phyloP scores from a whole-genome alignment of 805 yeast genomes.

The Groenewaldozyma tartarivorans region DNA sequence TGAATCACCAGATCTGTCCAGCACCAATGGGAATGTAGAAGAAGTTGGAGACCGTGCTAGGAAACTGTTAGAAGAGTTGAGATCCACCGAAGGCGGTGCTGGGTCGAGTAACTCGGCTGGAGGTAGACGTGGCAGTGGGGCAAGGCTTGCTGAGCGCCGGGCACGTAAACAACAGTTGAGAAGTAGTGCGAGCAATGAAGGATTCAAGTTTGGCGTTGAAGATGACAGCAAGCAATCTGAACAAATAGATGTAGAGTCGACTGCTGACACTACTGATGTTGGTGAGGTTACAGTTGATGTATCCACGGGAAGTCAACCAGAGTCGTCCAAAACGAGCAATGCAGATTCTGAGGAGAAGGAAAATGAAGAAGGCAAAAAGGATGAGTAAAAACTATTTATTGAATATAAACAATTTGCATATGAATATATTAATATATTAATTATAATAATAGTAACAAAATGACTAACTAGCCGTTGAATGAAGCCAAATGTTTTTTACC shows the following conservation, averaged over 20 bases:
- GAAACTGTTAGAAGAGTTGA: slow-evolving; percentile 49
- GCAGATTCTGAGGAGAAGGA: background rate
- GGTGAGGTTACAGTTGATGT: no score
- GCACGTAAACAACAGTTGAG: slow-evolving; percentile 17
- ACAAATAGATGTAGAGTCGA: background rate
- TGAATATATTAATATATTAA: no score
- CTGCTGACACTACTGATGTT: background rate
- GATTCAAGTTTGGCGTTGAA: background rate
- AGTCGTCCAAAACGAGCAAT: background rate
- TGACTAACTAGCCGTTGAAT: no score
- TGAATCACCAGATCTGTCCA: no score
- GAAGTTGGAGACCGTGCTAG: slow-evolving; percentile 56
- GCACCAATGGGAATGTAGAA: no score
- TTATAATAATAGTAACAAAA: no score
- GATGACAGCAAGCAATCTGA: background rate
- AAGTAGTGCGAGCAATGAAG: background rate
- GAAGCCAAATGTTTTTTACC: no score
- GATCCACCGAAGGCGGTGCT: slow-evolving; percentile 29
- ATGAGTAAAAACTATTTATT: background rate
- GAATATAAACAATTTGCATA: no score
- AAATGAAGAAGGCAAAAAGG: background rate
- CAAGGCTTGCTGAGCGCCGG: slow-evolving; percentile 18
- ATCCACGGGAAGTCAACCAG: no score
- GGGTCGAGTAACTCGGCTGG: slow-evolving; percentile 6
- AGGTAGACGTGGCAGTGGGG: slow-evolving; percentile 6